Conservation (phyloP, 371 early-diverging fungal species). For the Mucor racemosus region DNA sequence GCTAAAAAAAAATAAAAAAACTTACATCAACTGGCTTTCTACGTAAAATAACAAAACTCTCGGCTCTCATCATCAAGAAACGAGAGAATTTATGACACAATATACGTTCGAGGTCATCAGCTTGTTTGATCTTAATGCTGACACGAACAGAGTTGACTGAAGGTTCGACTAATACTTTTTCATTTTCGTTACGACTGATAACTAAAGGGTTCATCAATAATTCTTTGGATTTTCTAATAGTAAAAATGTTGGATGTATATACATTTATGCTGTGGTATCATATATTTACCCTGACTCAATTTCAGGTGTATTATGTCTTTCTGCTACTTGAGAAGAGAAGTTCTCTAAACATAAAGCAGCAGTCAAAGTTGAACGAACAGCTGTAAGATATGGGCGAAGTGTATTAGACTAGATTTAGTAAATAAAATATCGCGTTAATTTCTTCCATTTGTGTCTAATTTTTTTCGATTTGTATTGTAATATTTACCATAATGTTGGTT, state of each 20-base stretch:
- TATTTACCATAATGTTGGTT: constrained; percentile 11
- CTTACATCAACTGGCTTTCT: constrained; percentile 87
- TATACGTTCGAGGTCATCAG: constrained; percentile 96
- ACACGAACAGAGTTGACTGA: constrained; percentile 95
- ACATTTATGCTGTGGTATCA: background rate
- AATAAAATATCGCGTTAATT: background rate
- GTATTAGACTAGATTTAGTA: constrained; percentile 84
- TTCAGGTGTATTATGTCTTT: constrained; percentile 98
- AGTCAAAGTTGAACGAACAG: constrained; percentile 92
- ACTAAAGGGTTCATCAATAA: constrained; percentile 74
- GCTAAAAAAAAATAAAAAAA: background rate
- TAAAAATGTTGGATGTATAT: background rate
- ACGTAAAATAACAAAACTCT: constrained; percentile 93
- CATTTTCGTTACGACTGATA: constrained; percentile 94
- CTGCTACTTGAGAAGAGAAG: constrained; percentile 96
- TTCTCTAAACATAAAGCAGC: constrained; percentile 96
- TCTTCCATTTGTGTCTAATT: constrained; percentile 2
- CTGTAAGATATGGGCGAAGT: constrained; percentile 93
- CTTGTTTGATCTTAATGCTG: constrained; percentile 96
- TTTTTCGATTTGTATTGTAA: constrained; percentile 5
- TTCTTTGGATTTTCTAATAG: constrained; percentile 32
- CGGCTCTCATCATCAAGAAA: constrained; percentile 96
- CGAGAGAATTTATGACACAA: constrained; percentile 95
- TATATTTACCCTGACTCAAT: constrained; percentile 85
- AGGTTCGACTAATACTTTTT: constrained; percentile 91